A percentile compares a stretch with the other conserved stretches of the same genome.
These are phyloP conservation scores for Capronia coronata DNA, from an alignment of 2,329 filamentous ascomycete species.

Conservation along the genomic window DNA sequence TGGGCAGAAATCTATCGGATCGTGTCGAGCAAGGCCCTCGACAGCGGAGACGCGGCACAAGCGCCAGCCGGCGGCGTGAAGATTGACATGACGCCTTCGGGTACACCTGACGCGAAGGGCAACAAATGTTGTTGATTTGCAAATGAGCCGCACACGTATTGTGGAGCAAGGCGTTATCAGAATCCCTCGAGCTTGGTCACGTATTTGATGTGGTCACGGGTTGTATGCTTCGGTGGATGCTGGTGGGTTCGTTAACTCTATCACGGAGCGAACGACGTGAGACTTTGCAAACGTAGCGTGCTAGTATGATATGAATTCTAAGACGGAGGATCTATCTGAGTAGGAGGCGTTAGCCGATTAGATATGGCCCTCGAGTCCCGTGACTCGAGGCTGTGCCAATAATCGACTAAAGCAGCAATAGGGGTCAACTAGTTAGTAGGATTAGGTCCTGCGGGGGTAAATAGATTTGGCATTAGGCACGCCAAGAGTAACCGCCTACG, in stretches of 20 bases:
- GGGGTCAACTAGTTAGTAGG: too few relatives aligned
- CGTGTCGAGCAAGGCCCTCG: conserved; percentile 93
- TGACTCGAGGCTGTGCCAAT: too few relatives aligned
- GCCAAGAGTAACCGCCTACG: too few relatives aligned
- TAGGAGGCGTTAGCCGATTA: too few relatives aligned
- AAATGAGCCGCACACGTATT: not conserved
- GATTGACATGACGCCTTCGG: conserved; percentile 79
- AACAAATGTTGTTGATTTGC: conserved; percentile 65
- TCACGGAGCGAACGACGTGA: too few relatives aligned
- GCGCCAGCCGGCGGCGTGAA: conserved; percentile 71
- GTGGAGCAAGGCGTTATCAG: conserved; percentile 19
- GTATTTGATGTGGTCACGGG: conserved; percentile 21
- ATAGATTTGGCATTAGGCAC: too few relatives aligned
- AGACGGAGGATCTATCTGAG: too few relatives aligned
- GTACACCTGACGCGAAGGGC: conserved; percentile 70
- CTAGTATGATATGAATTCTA: too few relatives aligned
- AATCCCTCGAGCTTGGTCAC: conserved; percentile 13
- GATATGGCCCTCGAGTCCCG: too few relatives aligned
- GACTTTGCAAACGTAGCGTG: too few relatives aligned
- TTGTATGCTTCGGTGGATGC: conserved; percentile 11
- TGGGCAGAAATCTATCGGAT: conserved; percentile 88
- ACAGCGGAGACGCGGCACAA: conserved; percentile 75
- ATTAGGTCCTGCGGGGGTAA: too few relatives aligned
- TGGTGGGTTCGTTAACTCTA: not conserved
- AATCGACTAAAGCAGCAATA: too few relatives aligned